phyloP scores from a whole-genome alignment of 2,329 filamentous ascomycete genomes.

The Mycogone perniciosa region DNA sequence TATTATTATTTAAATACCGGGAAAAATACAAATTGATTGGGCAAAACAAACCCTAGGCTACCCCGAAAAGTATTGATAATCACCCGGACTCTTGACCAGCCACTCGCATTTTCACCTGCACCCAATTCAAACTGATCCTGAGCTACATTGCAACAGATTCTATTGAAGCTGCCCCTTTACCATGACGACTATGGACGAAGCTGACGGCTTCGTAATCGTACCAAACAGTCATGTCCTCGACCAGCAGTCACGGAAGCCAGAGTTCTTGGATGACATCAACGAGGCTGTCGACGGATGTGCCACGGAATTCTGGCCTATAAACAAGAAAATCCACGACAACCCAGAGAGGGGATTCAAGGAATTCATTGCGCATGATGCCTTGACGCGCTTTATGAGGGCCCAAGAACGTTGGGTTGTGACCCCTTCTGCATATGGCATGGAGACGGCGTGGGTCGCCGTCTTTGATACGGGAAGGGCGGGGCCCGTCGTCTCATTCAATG shows the following conservation, averaged over 20 bases:
- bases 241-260: background rate
- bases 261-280: constrained; percentile 36
- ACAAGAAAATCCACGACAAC: constrained; percentile 37
- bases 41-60: too few relatives aligned
- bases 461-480: constrained; percentile 31
- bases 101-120: too few relatives aligned
- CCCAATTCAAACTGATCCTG: too few relatives aligned
- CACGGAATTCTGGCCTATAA: constrained; percentile 29
- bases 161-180: too few relatives aligned
- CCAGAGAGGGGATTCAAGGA: constrained; percentile 38
- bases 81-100: too few relatives aligned
- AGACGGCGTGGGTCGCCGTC: constrained; percentile 38
- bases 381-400: constrained; percentile 31
- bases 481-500: constrained; percentile 36
- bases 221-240: background rate
- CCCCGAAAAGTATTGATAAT: too few relatives aligned
- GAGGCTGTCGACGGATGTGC: constrained; percentile 14
- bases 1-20: too few relatives aligned
- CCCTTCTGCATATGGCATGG: constrained; percentile 34
- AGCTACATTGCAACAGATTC: too few relatives aligned
- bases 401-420: constrained; percentile 34
- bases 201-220: constrained; percentile 13
- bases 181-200: background rate
- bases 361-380: constrained; percentile 33
- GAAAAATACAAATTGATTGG: too few relatives aligned